Percentiles rank a stretch among this genome's conserved stretches.
phyloP scores from a whole-genome alignment of 306 rosid species.

The Casuarina cunninghamiana region DNA sequence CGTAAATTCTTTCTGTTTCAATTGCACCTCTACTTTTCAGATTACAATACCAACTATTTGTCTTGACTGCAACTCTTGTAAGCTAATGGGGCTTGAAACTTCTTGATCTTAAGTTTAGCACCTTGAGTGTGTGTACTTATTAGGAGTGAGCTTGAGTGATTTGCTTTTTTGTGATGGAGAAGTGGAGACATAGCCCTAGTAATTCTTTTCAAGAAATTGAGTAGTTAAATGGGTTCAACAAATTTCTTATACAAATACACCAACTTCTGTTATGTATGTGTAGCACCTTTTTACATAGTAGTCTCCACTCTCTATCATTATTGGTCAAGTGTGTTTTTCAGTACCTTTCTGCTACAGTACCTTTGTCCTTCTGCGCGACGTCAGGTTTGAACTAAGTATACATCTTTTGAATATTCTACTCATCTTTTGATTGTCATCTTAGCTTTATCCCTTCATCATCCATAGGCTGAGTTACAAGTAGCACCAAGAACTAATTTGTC shows the following conservation, averaged over 20 bases:
- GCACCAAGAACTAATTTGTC: neutral
- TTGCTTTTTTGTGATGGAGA: neutral
- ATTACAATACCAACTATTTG: too few species aligned
- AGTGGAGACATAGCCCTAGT: neutral
- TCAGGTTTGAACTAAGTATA: neutral
- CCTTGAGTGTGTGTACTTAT: neutral
- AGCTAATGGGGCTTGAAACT: too few species aligned
- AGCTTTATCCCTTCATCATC: neutral
- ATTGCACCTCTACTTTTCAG: too few species aligned
- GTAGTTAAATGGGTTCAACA: neutral
- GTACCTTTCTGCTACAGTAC: neutral
- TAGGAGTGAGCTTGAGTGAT: constrained; percentile 1
- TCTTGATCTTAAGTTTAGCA: too few species aligned
- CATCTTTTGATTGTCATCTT: neutral
- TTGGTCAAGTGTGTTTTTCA: neutral
- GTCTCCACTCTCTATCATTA: neutral
- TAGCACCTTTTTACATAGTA: neutral
- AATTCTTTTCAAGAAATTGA: neutral
- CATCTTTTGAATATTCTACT: neutral
- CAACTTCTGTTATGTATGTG: neutral
- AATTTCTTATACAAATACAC: neutral
- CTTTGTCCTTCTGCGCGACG: neutral
- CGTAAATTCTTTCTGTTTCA: too few species aligned
- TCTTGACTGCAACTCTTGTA: too few species aligned
- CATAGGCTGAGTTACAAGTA: neutral